Percentiles rank a stretch among this genome's conserved stretches.
phyloP scores from a whole-genome alignment of 768 basidiomycete species.

The Polyporus arcularius region DNA sequence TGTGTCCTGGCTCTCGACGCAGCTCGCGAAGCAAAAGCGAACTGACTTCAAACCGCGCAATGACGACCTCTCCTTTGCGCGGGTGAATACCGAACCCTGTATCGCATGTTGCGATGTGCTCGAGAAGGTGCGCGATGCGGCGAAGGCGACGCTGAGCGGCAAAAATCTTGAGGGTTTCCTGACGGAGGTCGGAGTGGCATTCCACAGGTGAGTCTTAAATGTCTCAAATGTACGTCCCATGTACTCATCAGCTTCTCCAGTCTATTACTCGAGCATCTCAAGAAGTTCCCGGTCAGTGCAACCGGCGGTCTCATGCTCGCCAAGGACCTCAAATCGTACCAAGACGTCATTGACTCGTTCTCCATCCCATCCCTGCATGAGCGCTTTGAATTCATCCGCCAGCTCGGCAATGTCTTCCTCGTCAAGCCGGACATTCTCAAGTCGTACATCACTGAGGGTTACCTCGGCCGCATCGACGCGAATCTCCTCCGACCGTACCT shows the following conservation, averaged over 20 bases:
- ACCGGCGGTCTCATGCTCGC: conserved; percentile 98
- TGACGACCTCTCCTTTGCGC: conserved; percentile 92
- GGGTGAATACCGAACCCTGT: conserved; percentile 95
- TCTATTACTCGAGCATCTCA: conserved; percentile 88
- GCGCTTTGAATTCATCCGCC: conserved; percentile 97
- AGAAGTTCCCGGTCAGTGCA: conserved; percentile 95
- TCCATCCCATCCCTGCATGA: conserved; percentile 82
- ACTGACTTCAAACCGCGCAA: conserved; percentile 97
- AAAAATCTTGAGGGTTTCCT: conserved; percentile 93
- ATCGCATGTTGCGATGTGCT: conserved; percentile 81
- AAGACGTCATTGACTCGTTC: conserved; percentile 86
- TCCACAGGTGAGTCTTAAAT: conserved; percentile 69
- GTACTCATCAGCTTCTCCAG: conserved; percentile 40
- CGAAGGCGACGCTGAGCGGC: conserved; percentile 78
- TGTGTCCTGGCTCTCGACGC: conserved; percentile 69
- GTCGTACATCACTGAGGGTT: conserved; percentile 93
- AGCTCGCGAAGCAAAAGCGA: conserved; percentile 91
- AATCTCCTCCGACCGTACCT: conserved; percentile 88
- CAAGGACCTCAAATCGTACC: conserved; percentile 98
- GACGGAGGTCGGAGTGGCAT: conserved; percentile 90
- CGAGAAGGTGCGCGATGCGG: conserved; percentile 77
- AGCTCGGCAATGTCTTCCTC: conserved; percentile 96
- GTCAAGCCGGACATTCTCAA: conserved; percentile 94
- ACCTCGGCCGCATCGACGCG: conserved; percentile 89
- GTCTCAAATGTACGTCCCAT: not conserved